Evolutionary conservation across 768 basidiomycete genomes (phyloP), one percentile per base, ranked within the genome.

Genomic region (Suillus luteus): DNA sequence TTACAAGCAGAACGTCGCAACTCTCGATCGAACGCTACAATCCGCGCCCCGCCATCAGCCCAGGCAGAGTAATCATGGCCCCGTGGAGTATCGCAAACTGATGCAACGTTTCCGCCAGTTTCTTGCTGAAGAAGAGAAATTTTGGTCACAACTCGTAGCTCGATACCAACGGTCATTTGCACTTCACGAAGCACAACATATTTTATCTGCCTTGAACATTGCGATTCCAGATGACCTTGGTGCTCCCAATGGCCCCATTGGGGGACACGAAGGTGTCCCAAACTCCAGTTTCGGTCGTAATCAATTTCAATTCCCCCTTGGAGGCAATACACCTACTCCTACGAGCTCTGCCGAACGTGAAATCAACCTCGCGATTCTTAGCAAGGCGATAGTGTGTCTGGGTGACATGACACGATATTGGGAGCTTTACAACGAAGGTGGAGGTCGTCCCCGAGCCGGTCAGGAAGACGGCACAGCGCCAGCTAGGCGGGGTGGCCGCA

Each of bases 331-430:
- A 1, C 67, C 69, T n/a, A 73, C 76, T 33, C 69, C 73, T 35
- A 78, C 83, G 9, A 70, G 80, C 44, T 83, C 82, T 10, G 46
- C 77, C 12, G 85, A 90, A 69, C 85, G 85, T 59, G 83, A 85
- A 62, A 81, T 81, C 64, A 85, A 88, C 62, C 79, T 96, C n/a
- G 84, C 86, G 11, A 87, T 92, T 51, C 78, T 95, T 49, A 91
- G 89, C 78, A 97, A 96, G 78, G 88, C 91, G 9, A 79, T 99
- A 61, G 88, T 98, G 22, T 96, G 92, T 74, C 83, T 96, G 10
- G 97, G 97, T 12, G 97, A 99, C 71, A 89, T 99, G 55, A 92
- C 95, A 64, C 85, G 97, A 48, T 99, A 99, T 77, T 84, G 90
- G 63, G 96, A 99, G 70, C 86, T 91, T 48, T 97, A 96, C 70